Evolutionary conservation across 2,329 filamentous ascomycete species (phyloP), one percentile per base, ranked within the genome.

Genomic region (Fusarium sp.): DNA sequence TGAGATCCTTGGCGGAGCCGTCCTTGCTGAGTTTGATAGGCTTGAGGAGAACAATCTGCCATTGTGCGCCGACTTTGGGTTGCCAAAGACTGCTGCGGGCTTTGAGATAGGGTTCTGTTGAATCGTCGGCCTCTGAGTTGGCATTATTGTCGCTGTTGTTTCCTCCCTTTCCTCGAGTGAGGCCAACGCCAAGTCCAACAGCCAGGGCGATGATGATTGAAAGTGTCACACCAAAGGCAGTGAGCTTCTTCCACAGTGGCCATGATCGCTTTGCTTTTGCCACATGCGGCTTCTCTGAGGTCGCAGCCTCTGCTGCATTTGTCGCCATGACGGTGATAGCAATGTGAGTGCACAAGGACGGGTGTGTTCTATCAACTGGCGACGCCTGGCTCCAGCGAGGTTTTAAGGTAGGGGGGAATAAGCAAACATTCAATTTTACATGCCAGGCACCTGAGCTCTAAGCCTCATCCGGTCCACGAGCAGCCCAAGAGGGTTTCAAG

Each of bases 21-120:
- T 83, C 82, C 60, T 83, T 82, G 75, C 85, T 80, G 75, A 87
- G 79, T 79, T 82, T 80, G 56, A 89, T 79, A 58, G 82, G 80
- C 60, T 83, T 80, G 56, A 76, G 80, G 26, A 93, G 86, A 50
- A 91, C 83, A 60, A 92, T 92, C 76, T 93, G 90, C 90, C 90
- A 93, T 7, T 85, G 85, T 8, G 83, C 81, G 32, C 85, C 86
- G 30, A 87, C 85, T 5, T 79, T 77, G 5, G 90, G 90, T 64
- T 85, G 82, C 90, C 90, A 92, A 39, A 81, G 56, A 74, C 76
- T 64, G 59, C 75, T 57, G 63, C 70, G 77, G 75, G 55, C 68
- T 69, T 55, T 72, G 77, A 63, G 73, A 60, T 54, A 70, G 38
- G 61, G 32, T 53, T 69, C 57, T 50, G 50, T 44, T 4, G 60